Evolutionary conservation across 441 rosid genomes (phyloP).

Genomic region (Erysimum cheiri): DNA sequence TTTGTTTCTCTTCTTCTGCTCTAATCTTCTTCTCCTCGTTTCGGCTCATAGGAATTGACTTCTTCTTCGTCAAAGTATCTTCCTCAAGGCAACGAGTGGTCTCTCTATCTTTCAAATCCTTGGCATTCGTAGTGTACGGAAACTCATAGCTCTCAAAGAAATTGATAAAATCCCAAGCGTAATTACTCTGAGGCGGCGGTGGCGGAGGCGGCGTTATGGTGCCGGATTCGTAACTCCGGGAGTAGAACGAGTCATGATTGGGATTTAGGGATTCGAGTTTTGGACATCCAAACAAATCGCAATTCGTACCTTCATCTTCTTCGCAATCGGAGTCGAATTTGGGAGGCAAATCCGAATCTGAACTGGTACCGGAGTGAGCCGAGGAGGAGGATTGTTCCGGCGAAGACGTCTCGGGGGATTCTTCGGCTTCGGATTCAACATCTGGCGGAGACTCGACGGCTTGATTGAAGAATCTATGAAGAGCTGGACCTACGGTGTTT

Average conservation of each 20-base stretch:
- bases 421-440: constrained; percentile 3
- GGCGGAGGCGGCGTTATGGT: constrained; percentile 52
- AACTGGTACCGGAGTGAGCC: constrained; percentile 45
- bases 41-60: constrained; percentile 3
- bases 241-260: constrained; percentile 28
- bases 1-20: constrained; percentile 15
- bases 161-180: constrained; percentile 66
- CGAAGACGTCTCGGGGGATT: constrained; percentile 35
- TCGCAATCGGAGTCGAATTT: constrained; percentile 55
- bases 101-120: constrained; percentile 41
- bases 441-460: constrained; percentile 41
- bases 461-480: constrained; percentile 55
- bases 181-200: constrained; percentile 52
- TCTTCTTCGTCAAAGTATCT: constrained; percentile 10
- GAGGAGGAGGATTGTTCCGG: constrained; percentile 40
- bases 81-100: constrained; percentile 24
- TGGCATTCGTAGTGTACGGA: constrained; percentile 30
- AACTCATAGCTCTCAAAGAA: constrained; percentile 57
- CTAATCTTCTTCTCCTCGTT: constrained; percentile 17
- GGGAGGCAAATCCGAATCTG: constrained; percentile 53
- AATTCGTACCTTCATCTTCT: constrained; percentile 29
- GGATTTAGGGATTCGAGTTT: constrained; percentile 36
- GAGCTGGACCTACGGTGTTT: constrained; percentile 52
- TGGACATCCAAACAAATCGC: constrained; percentile 22
- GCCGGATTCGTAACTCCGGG: constrained; percentile 30